Evolutionary conservation across 1,284 basidiomycete species (phyloP).

Genomic region (Xerocomus nothofagi): DNA sequence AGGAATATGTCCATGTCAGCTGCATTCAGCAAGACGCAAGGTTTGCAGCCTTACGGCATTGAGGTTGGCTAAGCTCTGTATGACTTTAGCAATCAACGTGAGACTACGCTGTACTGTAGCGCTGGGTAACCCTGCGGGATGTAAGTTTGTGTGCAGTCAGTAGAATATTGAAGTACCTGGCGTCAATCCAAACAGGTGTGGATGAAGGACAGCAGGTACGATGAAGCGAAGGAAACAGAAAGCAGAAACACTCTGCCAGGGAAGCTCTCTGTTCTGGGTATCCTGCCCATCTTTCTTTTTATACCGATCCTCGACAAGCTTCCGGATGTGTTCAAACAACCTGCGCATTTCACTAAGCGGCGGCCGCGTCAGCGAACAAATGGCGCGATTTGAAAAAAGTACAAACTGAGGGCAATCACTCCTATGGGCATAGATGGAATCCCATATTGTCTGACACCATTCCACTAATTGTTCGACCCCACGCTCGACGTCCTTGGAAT

Average conservation of each 20-base stretch:
- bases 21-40: not conserved
- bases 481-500: conserved; percentile 59
- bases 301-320: conserved; percentile 67
- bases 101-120: conserved; percentile 68
- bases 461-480: conserved; percentile 69
- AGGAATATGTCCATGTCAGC: conserved; percentile 6
- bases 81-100: conserved; percentile 75
- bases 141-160: conserved; percentile 7
- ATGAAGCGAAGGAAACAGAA: conserved; percentile 86
- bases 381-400: not conserved
- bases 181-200: conserved; percentile 73
- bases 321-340: conserved; percentile 71
- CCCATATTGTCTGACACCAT: conserved; percentile 80
- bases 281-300: conserved; percentile 38
- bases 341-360: conserved; percentile 66
- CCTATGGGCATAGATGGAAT: conserved; percentile 70
- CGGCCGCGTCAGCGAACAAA: conserved; percentile 14
- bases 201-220: conserved; percentile 76
- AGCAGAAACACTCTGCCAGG: conserved; percentile 79
- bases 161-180: conserved; percentile 49
- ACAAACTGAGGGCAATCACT: conserved; percentile 74
- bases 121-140: conserved; percentile 57
- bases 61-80: conserved; percentile 79
- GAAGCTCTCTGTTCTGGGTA: conserved; percentile 54
- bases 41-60: conserved; percentile 53